phyloP scores from a whole-genome alignment of 1,139 yeast species.

The Pichia sp. region DNA sequence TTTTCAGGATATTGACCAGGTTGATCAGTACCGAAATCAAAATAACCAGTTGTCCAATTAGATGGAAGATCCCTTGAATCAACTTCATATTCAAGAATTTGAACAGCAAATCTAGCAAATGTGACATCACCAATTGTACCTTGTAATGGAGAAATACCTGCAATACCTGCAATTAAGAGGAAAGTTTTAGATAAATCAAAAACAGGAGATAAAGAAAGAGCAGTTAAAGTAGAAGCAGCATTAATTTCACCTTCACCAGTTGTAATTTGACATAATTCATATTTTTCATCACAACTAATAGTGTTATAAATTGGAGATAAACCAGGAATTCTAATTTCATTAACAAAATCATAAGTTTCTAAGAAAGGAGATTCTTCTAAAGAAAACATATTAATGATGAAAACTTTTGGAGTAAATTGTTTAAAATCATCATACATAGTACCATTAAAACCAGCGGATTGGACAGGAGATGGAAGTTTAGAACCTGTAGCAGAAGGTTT shows the following conservation, averaged over 20 bases:
- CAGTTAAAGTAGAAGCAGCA: slow-evolving; percentile 56
- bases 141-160: slow-evolving; percentile 51
- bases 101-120: slow-evolving; percentile 57
- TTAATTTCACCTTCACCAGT: slow-evolving; percentile 68
- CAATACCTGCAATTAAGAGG: slow-evolving; percentile 61
- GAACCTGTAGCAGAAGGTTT: slow-evolving; percentile 14
- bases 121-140: slow-evolving; percentile 52
- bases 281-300: slow-evolving; percentile 49
- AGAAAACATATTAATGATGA: slow-evolving; percentile 52
- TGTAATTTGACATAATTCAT: slow-evolving; percentile 53
- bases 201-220: slow-evolving; percentile 46
- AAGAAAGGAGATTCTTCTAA: slow-evolving; percentile 54
- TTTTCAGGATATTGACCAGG: slow-evolving; percentile 48
- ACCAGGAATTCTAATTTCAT: slow-evolving; percentile 56
- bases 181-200: slow-evolving; percentile 57
- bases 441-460: slow-evolving; percentile 22
- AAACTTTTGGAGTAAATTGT: slow-evolving; percentile 44
- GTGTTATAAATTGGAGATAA: slow-evolving; percentile 55
- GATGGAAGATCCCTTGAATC: slow-evolving; percentile 42
- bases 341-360: slow-evolving; percentile 39
- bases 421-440: slow-evolving; percentile 20
- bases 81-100: slow-evolving; percentile 55
- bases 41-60: slow-evolving; percentile 59
- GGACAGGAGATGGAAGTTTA: slow-evolving; percentile 17
- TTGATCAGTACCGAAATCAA: slow-evolving; percentile 46